Percentiles rank a stretch among this genome's conserved stretches.
phyloP scores from a whole-genome alignment of 345 rosid genomes.

The Euphorbia tirucalli region DNA sequence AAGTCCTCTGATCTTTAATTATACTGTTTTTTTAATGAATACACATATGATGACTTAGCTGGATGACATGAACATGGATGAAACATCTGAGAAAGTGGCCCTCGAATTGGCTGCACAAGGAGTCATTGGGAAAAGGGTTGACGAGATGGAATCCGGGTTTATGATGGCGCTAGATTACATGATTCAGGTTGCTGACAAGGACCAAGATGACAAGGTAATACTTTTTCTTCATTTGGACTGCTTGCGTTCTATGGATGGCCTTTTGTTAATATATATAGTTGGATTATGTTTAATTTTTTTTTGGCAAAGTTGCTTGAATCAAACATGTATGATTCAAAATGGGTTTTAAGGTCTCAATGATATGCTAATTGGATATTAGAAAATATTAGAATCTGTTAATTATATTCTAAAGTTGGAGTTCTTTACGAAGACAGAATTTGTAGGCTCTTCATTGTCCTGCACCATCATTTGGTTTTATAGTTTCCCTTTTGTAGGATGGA shows the following conservation, averaged over 20 bases:
- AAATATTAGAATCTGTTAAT: background rate
- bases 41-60: conserved; percentile 40
- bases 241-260: background rate
- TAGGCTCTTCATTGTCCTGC: background rate
- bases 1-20: background rate
- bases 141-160: conserved; percentile 92
- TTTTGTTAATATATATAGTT: background rate
- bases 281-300: background rate
- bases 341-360: background rate
- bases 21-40: conserved; percentile 21
- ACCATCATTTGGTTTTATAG: background rate
- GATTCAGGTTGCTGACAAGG: conserved; percentile 79
- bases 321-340: background rate
- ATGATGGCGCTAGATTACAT: conserved; percentile 96
- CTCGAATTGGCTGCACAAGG: conserved; percentile 92
- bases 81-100: conserved; percentile 82
- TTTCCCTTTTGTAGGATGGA: background rate
- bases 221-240: background rate
- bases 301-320: background rate
- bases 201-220: conserved; percentile 76
- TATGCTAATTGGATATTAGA: background rate
- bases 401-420: background rate
- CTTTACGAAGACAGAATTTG: background rate
- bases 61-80: conserved; percentile 87
- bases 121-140: conserved; percentile 89